A percentile compares a stretch with the other conserved stretches of the same genome.
These are phyloP conservation scores for Ophiosphaerella narmari DNA, from an alignment of 2,329 filamentous ascomycete genomes.

Conservation along the genomic window DNA sequence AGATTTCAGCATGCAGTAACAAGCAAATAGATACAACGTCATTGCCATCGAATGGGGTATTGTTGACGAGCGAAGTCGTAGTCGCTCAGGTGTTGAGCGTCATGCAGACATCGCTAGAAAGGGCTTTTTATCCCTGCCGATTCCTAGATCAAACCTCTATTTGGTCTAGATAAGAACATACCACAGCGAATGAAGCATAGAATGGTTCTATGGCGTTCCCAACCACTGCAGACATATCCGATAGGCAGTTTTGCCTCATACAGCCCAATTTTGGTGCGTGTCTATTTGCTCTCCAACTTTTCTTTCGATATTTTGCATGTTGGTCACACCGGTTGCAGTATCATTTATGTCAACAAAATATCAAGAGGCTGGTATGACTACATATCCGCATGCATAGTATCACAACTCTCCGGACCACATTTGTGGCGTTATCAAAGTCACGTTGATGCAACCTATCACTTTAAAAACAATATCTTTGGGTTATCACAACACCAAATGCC, in stretches of 20 bases:
- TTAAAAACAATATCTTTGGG: too few relatives aligned
- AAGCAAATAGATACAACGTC: too few relatives aligned
- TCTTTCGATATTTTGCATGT: constrained; percentile 14
- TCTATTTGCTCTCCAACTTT: constrained; percentile 3
- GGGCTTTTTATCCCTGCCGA: background rate
- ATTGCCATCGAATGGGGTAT: too few relatives aligned
- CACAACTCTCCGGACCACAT: constrained; percentile 8
- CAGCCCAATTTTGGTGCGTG: background rate
- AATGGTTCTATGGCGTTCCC: background rate
- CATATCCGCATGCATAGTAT: constrained; percentile 9
- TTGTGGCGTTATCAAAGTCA: background rate
- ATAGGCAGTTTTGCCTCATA: constrained; percentile 10
- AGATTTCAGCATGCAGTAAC: too few relatives aligned
- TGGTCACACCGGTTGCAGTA: constrained; percentile 11
- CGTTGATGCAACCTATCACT: background rate
- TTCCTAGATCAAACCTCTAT: background rate
- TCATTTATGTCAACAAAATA: constrained; percentile 5
- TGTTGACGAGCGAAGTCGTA: too few relatives aligned
- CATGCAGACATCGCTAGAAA: background rate
- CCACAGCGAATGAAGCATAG: too few relatives aligned
- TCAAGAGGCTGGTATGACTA: constrained; percentile 22
- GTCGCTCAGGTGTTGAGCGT: too few relatives aligned
- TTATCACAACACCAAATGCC: too few relatives aligned
- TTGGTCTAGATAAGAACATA: too few relatives aligned
- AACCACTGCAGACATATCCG: constrained; percentile 9